Evolutionary conservation across 768 basidiomycete genomes (phyloP), one percentile per base, ranked within the genome.

Genomic region (Cantharellus cinnabarinus): DNA sequence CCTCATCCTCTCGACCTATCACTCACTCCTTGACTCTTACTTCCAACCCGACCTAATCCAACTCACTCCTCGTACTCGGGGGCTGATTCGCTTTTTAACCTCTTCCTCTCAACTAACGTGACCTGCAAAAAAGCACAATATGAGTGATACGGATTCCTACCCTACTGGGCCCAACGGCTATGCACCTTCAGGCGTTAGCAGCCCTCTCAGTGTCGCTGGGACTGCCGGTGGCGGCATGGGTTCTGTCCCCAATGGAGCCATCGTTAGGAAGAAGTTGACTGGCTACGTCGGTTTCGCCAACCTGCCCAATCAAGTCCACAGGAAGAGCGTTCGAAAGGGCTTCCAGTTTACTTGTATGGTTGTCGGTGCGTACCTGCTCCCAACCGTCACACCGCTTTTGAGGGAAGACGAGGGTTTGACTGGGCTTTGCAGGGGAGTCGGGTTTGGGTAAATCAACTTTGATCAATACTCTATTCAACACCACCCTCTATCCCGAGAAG

Each of bases 261-360:
- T 77, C 66, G 76, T 77, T 63, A 84, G 87, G 72, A 91, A 90
- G 81, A 91, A 91, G 74, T 76, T 93, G 66, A 88, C 85, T 80
- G 88, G 89, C 67, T 93, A 89, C 69, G 89, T 94, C 61, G 89
- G 89, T 57, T 94, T 99, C 69, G 89, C 93, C 69, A 98, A 95
- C 71, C 79, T 99, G 56, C 95, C 95, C 56, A 98, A 99, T 78
- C 95, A 99, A 72, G 94, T 98, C 51, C 95, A 99, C 74, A 84
- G 95, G 72, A 89, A 95, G 76, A 94, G 90, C 67, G 86, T 95
- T 54, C 79, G 90, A 75, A 97, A 91, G 73, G 94, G 95, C 51
- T 99, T 98, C 78, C 89, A 98, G 71, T 99, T 99, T 75, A 94
- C 91, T 58, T 78, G 82, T 64, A 98, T 99, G 95, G 94, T 99